Evolutionary conservation across 1,139 yeast species (phyloP), one percentile per base, ranked within the genome.

Genomic region (Taiozyma onychis): DNA sequence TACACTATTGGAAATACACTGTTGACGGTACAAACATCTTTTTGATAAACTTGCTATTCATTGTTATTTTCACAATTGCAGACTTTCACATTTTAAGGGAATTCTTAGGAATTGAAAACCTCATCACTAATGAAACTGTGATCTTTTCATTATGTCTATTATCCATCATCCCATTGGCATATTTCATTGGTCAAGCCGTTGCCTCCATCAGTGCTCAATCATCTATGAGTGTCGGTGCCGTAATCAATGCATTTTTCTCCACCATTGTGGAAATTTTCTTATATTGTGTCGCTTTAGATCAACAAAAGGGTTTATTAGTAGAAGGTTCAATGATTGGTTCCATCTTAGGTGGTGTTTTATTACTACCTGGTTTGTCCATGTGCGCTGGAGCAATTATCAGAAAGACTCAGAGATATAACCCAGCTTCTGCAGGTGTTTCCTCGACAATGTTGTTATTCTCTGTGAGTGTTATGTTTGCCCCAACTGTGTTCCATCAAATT

Each of bases 161-260:
- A 48, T 87, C 97, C 2, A 88, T 93, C 54, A 80, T 93, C 46
- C 99, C 99, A 3, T 74, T 93, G 58, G 99, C 99, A 0, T 93
- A 93, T 66, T 93, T 91, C 66, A 91, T 93, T 61, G 99, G 99
- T 4, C 98, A 93, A 67, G 99, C 98, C 2, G 99, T 93, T 27
- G 99, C 99, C 0, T 91, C 98, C 2, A 93, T 93, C 56, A 88
- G 97, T 3, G 98, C 99, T 0, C 99, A 95, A 70, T 89, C 97
- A 1, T 91, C 98, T 0, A 93, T 93, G 98, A 97, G 98, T n/a
- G 84, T 93, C 57, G 99, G 99, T 72, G 99, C 99, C 2, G 97
- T 91, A 1, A 90, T 93, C 60, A 93, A 93, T 67, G 99, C 99
- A 1, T 91, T 95, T 62, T 93, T 93, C 75, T 91, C 99, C 1